Conservation (phyloP, 768 basidiomycete species). For the Termitomyces sp. region DNA sequence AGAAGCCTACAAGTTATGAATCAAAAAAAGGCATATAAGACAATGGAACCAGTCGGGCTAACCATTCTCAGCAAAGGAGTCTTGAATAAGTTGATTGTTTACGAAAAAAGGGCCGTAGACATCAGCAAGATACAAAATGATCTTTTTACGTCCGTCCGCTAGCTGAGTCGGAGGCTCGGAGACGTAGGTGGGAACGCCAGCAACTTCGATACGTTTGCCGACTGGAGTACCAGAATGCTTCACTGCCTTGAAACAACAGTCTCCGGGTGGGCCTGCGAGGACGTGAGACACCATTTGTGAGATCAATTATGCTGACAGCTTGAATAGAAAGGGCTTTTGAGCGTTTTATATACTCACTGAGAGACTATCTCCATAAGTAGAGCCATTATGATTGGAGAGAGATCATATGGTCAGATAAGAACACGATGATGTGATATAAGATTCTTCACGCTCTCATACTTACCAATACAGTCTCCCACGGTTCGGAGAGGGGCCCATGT, state of each 20-base stretch:
- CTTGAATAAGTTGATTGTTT: constrained; percentile 56
- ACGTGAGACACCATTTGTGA: constrained; percentile 16
- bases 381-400: not conserved
- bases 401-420: not conserved
- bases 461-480: not conserved
- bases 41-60: not conserved
- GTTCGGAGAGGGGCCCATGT: not conserved
- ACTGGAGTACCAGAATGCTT: constrained; percentile 44
- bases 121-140: constrained; percentile 55
- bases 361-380: not conserved
- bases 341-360: not conserved
- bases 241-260: constrained; percentile 48
- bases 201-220: constrained; percentile 33
- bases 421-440: not conserved
- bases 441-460: not conserved
- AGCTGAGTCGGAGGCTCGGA: constrained; percentile 32
- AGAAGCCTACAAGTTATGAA: constrained; percentile 35
- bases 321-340: not conserved
- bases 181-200: constrained; percentile 48
- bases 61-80: constrained; percentile 62
- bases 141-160: constrained; percentile 24
- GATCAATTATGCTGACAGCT: not conserved
- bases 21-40: not conserved
- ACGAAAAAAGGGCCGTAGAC: constrained; percentile 53
- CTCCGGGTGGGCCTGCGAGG: constrained; percentile 40